phyloP scores from a whole-genome alignment of 371 early-diverging fungal genomes.

The Entomophthora muscae region DNA sequence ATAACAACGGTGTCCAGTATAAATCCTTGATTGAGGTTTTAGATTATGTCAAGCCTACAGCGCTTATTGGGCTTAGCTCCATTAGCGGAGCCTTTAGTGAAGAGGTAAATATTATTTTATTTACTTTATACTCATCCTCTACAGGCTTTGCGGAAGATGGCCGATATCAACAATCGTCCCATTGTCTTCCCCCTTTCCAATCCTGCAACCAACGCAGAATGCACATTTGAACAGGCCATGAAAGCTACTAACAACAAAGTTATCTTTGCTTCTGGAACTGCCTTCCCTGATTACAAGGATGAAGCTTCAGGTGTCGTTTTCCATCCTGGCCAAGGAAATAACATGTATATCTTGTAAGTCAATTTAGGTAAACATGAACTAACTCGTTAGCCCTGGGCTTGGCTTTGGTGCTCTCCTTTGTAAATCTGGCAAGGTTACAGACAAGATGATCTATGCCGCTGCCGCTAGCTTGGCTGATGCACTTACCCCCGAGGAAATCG shows the following conservation, averaged over 20 bases:
- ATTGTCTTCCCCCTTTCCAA: slow-evolving; percentile 89
- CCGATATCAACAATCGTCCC: slow-evolving; percentile 51
- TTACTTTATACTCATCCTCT: neutral
- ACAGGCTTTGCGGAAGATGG: slow-evolving; percentile 36
- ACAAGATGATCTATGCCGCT: slow-evolving; percentile 58
- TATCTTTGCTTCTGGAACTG: slow-evolving; percentile 84
- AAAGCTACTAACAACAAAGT: slow-evolving; percentile 50
- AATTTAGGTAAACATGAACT: neutral
- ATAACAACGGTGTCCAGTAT: slow-evolving; percentile 54
- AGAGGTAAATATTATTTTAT: slow-evolving; percentile 13
- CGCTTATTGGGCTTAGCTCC: slow-evolving; percentile 68
- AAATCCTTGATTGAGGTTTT: slow-evolving; percentile 44
- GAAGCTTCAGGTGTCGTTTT: slow-evolving; percentile 28
- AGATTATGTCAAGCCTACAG: slow-evolving; percentile 55
- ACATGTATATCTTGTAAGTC: slow-evolving; percentile 56
- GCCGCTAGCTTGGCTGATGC: slow-evolving; percentile 66
- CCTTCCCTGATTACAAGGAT: slow-evolving; percentile 57
- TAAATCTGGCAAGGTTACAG: slow-evolving; percentile 45
- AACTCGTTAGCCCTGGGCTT: slow-evolving; percentile 52
- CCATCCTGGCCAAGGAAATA: slow-evolving; percentile 80
- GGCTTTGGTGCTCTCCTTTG: slow-evolving; percentile 68
- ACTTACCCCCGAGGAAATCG: slow-evolving; percentile 41
- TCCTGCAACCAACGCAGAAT: slow-evolving; percentile 73
- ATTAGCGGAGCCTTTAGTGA: slow-evolving; percentile 49
- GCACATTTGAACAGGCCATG: slow-evolving; percentile 82